Base-by-base conservation (phyloP, 1,139 yeast genomes). In the Fermentozyma sake region DNA sequence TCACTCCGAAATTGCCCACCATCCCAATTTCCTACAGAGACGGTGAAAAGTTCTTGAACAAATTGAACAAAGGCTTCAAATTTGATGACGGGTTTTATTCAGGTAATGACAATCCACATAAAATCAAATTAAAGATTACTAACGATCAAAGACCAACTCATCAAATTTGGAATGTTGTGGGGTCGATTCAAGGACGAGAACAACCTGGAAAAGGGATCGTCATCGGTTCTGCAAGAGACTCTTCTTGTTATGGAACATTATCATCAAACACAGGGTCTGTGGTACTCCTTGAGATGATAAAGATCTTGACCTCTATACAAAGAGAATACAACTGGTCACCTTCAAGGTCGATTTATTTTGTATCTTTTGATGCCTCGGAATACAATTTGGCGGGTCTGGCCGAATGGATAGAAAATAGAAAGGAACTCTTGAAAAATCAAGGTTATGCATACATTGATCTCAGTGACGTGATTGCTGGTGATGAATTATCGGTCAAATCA, bases 381-480 rank as follows among this genome's bases (percentile, higher is more conserved):
- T 87, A 82, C 46, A 89, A 87, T 46, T 60, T 72, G 42, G 95
- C 93, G 0, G 98, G 98, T 0, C 69, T 87, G 21, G 70, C 93
- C 0, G 93, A 83, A 45, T 79, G 91, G 76, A 70, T 81, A 5
- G 86, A 83, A 43, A 61, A 66, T 21, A 71, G 74, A 35, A 55
- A 63, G 14, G 70, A 71, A 13, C 66, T 64, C 22, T 58, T 86
- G 19, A 58, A 67, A 33, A 65, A 72, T 26, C 79, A 80, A 38
- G 84, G 85, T 0, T 78, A 74, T 42, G 69, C 85, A 0, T 84
- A 84, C 43, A 68, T 91, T 34, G 95, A 91, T 47, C 62, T 91
- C 24, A 81, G 80, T 43, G 83, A 78, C 44, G 79, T 82, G 2
- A 64, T 83, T n/a, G 59, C 77, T 1, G 93, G 93, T 2, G 68